A percentile compares a stretch with the other conserved stretches of the same genome.
phyloP scores from a whole-genome alignment of 106 monocot species.

The Vanilla planifolia region DNA sequence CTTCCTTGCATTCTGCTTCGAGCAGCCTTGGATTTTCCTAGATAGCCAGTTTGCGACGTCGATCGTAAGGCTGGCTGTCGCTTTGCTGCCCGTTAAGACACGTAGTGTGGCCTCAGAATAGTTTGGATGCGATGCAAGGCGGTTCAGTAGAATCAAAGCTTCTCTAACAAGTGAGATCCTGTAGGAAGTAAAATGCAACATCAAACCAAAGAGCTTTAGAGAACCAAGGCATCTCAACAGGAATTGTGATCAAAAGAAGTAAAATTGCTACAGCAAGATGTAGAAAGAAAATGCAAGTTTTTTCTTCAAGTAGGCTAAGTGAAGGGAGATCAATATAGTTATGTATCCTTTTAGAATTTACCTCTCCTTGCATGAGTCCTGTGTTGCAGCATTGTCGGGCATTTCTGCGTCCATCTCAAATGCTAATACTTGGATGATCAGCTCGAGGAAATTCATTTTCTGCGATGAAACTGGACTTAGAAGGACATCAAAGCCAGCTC shows the following conservation, averaged over 20 bases:
- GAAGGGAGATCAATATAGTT: too few relatives aligned
- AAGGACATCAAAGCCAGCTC: constrained; percentile 63
- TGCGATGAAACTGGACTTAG: constrained; percentile 28
- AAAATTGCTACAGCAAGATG: too few relatives aligned
- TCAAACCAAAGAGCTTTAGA: too few relatives aligned
- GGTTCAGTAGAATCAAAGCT: constrained; percentile 77
- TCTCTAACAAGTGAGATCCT: constrained; percentile 60
- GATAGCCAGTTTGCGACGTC: constrained; percentile 57
- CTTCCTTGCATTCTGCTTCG: constrained; percentile 10
- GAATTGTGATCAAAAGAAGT: too few relatives aligned
- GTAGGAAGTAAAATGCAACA: too few relatives aligned
- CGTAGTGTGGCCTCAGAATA: constrained; percentile 51
- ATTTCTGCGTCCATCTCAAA: constrained; percentile 34
- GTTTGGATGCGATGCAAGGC: constrained; percentile 56
- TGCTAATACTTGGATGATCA: constrained; percentile 55
- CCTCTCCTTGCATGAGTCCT: constrained; percentile 55
- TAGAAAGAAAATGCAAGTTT: too few relatives aligned
- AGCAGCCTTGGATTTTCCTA: constrained; percentile 9
- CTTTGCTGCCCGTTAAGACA: constrained; percentile 37
- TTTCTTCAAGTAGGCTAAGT: too few relatives aligned
- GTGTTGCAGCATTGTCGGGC: constrained; percentile 1
- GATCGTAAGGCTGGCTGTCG: constrained; percentile 42
- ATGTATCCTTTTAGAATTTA: constrained; percentile 18
- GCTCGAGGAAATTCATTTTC: constrained; percentile 59
- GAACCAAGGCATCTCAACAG: too few relatives aligned